Evolutionary conservation across 2,329 filamentous ascomycete species (phyloP).

Genomic region (Cercospora zeae-maydis): DNA sequence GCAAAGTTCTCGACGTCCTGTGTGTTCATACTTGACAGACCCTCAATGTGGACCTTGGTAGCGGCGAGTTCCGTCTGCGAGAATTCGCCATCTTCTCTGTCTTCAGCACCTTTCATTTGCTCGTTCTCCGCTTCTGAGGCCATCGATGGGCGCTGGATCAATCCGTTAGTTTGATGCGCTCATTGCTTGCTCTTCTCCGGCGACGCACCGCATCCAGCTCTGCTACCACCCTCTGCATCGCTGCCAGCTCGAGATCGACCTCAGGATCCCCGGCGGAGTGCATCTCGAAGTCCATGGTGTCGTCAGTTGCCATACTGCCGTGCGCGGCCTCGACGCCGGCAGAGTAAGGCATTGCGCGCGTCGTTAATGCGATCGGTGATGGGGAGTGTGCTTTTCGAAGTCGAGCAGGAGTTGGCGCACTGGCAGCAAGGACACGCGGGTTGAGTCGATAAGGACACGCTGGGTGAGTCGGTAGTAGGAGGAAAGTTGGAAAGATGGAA

Average conservation of each 20-base stretch:
- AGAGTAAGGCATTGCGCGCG: conserved; percentile 4
- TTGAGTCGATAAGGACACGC: neutral
- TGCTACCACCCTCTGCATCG: conserved; percentile 32
- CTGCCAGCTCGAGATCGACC: conserved; percentile 35
- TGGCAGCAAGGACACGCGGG: neutral
- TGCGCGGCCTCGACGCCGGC: conserved; percentile 7
- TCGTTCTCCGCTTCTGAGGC: conserved; percentile 25
- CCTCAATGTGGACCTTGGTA: conserved; percentile 77
- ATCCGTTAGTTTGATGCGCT: conserved; percentile 17
- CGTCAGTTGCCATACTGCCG: conserved; percentile 6
- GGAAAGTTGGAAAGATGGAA: neutral
- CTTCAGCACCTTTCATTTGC: conserved; percentile 29
- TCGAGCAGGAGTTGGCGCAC: neutral
- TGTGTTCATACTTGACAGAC: conserved; percentile 77
- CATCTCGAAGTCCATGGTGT: conserved; percentile 19
- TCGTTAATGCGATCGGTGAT: neutral
- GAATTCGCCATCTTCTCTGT: conserved; percentile 36
- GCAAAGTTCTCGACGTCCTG: conserved; percentile 71
- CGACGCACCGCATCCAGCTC: conserved; percentile 28
- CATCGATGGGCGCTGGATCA: conserved; percentile 22
- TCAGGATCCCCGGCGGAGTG: conserved; percentile 31
- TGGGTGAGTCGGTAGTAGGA: no score
- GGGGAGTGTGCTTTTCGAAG: neutral
- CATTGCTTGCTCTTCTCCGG: neutral
- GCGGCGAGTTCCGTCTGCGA: conserved; percentile 38